Evolutionary conservation across 2,329 filamentous ascomycete species (phyloP).

Genomic region (Cyclaneusma minus): DNA sequence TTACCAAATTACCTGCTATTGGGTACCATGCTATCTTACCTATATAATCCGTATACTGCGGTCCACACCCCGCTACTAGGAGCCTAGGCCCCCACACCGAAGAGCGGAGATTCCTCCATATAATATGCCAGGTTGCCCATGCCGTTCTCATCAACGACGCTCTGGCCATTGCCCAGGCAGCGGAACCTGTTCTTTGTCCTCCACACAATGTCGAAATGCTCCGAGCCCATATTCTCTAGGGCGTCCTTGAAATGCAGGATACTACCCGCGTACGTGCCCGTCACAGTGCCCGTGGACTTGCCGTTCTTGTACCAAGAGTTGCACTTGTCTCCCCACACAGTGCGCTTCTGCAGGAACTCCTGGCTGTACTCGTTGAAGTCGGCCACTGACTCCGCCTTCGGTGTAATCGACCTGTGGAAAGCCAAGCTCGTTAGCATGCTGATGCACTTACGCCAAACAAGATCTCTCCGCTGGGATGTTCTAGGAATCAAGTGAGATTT

Average conservation of each 20-base stretch:
- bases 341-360: constrained; percentile 13
- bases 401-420: too few relatives aligned
- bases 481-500: not conserved
- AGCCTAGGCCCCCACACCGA: too few relatives aligned
- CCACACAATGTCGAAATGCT: constrained; percentile 32
- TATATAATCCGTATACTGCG: too few relatives aligned
- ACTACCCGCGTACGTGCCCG: constrained; percentile 3
- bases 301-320: constrained; percentile 14
- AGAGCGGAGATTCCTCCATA: too few relatives aligned
- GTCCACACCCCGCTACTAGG: too few relatives aligned
- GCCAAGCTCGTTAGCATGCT: too few relatives aligned
- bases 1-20: too few relatives aligned
- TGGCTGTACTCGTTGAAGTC: constrained; percentile 18
- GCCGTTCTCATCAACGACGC: constrained; percentile 2
- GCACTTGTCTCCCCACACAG: constrained; percentile 12
- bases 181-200: constrained; percentile 25
- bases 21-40: too few relatives aligned
- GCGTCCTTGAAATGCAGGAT: constrained; percentile 2
- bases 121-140: constrained; percentile 3
- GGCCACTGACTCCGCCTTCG: too few relatives aligned
- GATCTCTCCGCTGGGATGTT: not conserved
- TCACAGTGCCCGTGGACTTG: constrained; percentile 4
- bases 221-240: constrained; percentile 22
- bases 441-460: too few relatives aligned
- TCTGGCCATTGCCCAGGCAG: constrained; percentile 24